phyloP scores from a whole-genome alignment of 176 grass and related monocot species.

The Aegilops bicornis region DNA sequence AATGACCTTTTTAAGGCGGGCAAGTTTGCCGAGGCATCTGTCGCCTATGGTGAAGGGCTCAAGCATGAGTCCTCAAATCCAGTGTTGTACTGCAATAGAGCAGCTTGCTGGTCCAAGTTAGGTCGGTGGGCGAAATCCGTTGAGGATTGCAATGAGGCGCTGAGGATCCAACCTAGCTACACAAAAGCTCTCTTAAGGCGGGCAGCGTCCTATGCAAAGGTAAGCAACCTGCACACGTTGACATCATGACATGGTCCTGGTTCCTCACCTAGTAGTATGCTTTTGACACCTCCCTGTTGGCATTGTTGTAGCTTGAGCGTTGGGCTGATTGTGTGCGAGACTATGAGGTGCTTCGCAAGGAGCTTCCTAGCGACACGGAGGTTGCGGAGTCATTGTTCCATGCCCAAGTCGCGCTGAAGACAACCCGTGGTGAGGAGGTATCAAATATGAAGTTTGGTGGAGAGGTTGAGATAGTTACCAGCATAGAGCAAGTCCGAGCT shows the following conservation, averaged over 20 bases:
- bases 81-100: conserved; percentile 60
- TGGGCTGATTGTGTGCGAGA: conserved; percentile 77
- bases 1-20: conserved; percentile 57
- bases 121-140: conserved; percentile 55
- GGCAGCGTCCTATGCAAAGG: conserved; percentile 60
- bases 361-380: conserved; percentile 45
- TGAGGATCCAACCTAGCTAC: conserved; percentile 55
- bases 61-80: conserved; percentile 58
- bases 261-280: neutral
- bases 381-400: conserved; percentile 53
- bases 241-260: neutral
- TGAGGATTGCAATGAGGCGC: conserved; percentile 64
- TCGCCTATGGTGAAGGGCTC: conserved; percentile 66
- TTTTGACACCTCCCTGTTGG: conserved; percentile 27
- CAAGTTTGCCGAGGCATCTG: conserved; percentile 46
- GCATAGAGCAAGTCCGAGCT: conserved; percentile 60
- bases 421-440: conserved; percentile 53
- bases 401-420: conserved; percentile 63
- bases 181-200: conserved; percentile 67
- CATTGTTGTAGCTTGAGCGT: conserved; percentile 56
- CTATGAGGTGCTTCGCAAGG: conserved; percentile 67
- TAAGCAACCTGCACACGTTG: conserved; percentile 16
- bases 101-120: conserved; percentile 64
- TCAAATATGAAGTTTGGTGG: conserved; percentile 60
- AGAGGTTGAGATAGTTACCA: conserved; percentile 52